Conservation (phyloP, 2,329 filamentous ascomycete species). For the Allantophomopsis cytisporea region DNA sequence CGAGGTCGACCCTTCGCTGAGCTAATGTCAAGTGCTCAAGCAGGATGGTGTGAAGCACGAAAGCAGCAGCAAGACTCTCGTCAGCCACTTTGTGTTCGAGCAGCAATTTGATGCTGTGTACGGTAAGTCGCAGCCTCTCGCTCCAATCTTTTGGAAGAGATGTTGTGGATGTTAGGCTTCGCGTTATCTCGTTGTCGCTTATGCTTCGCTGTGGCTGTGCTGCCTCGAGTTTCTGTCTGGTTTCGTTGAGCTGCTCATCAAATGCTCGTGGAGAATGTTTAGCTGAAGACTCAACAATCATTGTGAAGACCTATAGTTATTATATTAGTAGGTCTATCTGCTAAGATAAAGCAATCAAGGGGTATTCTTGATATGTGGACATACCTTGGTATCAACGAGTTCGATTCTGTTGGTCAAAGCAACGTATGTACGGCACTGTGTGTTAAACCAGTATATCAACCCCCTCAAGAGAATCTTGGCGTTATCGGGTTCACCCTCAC, state of each 20-base stretch:
- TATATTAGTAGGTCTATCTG: not conserved
- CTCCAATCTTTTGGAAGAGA: conserved; percentile 7
- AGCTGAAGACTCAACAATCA: conserved; percentile 24
- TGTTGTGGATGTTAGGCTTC: too few relatives aligned
- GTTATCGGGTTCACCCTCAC: conserved; percentile 5
- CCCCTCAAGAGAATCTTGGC: conserved; percentile 17
- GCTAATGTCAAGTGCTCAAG: conserved; percentile 25
- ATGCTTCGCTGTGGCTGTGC: too few relatives aligned
- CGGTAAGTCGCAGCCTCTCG: conserved; percentile 18
- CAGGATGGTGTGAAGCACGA: conserved; percentile 27
- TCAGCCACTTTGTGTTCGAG: conserved; percentile 15
- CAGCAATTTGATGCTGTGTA: conserved; percentile 16
- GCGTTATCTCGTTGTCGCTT: too few relatives aligned
- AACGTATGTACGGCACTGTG: conserved; percentile 38
- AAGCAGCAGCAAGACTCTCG: conserved; percentile 19
- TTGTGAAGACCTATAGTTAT: conserved; percentile 28
- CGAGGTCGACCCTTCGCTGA: conserved; percentile 20
- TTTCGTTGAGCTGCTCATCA: too few relatives aligned
- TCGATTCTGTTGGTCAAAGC: conserved; percentile 50
- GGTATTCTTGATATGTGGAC: not conserved
- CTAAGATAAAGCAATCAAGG: not conserved
- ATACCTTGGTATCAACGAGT: conserved; percentile 49
- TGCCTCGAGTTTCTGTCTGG: too few relatives aligned
- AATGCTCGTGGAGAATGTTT: too few relatives aligned
- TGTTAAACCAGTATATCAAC: conserved; percentile 41